phyloP scores from a whole-genome alignment of 306 rosid genomes.

The Vigna nakashimae region DNA sequence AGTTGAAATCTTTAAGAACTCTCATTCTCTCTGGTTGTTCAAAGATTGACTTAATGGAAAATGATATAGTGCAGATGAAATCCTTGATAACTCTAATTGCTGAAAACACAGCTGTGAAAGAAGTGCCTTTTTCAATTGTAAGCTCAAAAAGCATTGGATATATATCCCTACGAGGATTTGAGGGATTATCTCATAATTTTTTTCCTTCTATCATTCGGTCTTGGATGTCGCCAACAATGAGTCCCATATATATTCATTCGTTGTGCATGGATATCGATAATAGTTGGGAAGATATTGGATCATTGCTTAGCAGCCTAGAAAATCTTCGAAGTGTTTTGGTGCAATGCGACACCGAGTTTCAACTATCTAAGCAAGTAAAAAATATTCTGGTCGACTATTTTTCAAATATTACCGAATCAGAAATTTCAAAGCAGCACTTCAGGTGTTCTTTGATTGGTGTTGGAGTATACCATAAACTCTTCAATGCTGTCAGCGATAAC shows the following conservation, averaged over 20 bases:
- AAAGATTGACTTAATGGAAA: too few species aligned
- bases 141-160: too few species aligned
- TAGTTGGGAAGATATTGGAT: background rate
- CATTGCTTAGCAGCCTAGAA: background rate
- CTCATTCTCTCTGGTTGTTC: too few species aligned
- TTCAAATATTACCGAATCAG: too few species aligned
- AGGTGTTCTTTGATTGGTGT: background rate
- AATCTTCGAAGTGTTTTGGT: constrained; percentile 18
- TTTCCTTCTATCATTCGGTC: constrained; percentile 41
- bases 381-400: background rate
- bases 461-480: background rate
- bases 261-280: background rate
- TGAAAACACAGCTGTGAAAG: too few species aligned
- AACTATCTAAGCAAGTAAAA: background rate
- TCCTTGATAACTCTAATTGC: too few species aligned
- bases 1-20: too few species aligned
- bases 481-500: background rate
- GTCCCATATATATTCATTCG: background rate
- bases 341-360: background rate
- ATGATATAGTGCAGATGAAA: too few species aligned
- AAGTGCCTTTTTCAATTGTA: too few species aligned
- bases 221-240: constrained; percentile 30
- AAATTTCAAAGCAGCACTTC: too few species aligned
- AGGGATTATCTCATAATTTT: too few species aligned
- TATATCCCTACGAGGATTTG: too few species aligned